These are phyloP conservation scores for Xylariaceae sp. DNA, from an alignment of 2,329 filamentous ascomycete species.

Conservation along the genomic window DNA sequence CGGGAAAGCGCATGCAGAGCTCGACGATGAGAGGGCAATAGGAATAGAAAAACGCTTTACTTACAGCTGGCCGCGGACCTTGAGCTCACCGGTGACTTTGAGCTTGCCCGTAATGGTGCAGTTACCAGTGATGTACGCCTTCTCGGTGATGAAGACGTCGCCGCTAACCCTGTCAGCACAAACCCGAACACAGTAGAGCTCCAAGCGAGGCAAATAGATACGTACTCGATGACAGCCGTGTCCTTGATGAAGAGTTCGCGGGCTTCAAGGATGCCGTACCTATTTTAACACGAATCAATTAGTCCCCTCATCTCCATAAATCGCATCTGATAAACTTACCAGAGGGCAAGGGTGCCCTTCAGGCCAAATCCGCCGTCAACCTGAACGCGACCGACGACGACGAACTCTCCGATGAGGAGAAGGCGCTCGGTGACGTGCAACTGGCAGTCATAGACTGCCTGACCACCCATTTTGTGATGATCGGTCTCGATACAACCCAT, in stretches of 20 bases:
- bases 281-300: too few species aligned
- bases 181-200: neutral
- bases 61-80: slow-evolving; percentile 6
- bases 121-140: slow-evolving; percentile 1
- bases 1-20: neutral
- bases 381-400: too few species aligned
- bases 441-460: too few species aligned
- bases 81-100: slow-evolving; percentile 1
- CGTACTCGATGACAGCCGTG: neutral
- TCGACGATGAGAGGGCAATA: neutral
- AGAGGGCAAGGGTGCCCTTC: too few species aligned
- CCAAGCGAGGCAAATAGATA: neutral
- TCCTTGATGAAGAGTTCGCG: neutral
- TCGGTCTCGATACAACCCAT: too few species aligned
- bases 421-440: too few species aligned
- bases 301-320: too few species aligned
- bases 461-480: too few species aligned
- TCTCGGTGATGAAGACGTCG: slow-evolving; percentile 3
- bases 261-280: neutral
- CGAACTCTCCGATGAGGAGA: too few species aligned
- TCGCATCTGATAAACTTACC: too few species aligned
- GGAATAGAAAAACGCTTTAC: neutral
- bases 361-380: too few species aligned
- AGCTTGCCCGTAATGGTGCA: slow-evolving; percentile 6
- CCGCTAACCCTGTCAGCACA: slow-evolving; percentile 7